A percentile compares a stretch with the other conserved stretches of the same genome.
Conservation (phyloP, 192 early-diverging fungal species). For the Coemansia sp. region DNA sequence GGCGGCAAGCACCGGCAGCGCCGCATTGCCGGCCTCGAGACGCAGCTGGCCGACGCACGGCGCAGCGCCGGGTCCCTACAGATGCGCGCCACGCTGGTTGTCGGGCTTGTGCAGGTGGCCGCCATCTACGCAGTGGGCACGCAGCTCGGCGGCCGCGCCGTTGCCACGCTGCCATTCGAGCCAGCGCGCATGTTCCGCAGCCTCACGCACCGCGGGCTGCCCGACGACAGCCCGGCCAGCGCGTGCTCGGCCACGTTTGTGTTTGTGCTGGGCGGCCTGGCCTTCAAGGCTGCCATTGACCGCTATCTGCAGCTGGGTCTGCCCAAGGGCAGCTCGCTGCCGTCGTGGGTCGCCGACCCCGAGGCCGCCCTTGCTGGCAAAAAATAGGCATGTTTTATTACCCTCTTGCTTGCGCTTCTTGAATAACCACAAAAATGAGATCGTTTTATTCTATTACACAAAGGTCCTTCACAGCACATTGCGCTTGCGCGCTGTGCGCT, state of each 20-base stretch:
- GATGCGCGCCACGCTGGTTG: constrained; percentile 41
- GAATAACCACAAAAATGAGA: background rate
- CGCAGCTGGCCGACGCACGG: constrained; percentile 40
- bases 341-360: constrained; percentile 49
- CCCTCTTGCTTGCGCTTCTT: background rate
- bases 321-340: constrained; percentile 45
- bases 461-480: constrained; percentile 63
- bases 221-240: constrained; percentile 27
- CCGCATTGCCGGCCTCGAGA: constrained; percentile 44
- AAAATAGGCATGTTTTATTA: background rate
- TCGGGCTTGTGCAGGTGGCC: constrained; percentile 36
- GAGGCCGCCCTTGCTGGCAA: constrained; percentile 33
- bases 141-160: constrained; percentile 22
- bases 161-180: constrained; percentile 45
- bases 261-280: constrained; percentile 47
- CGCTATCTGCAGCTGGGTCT: constrained; percentile 46
- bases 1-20: constrained; percentile 42
- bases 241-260: constrained; percentile 54
- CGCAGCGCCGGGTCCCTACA: constrained; percentile 42
- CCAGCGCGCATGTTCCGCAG: constrained; percentile 38
- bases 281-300: constrained; percentile 42
- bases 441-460: too few relatives aligned
- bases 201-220: constrained; percentile 45
- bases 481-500: constrained; percentile 80
- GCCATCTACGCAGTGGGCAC: constrained; percentile 36